phyloP scores from a whole-genome alignment of 495 filamentous ascomycete species.

The Ascodesmis nigricans region DNA sequence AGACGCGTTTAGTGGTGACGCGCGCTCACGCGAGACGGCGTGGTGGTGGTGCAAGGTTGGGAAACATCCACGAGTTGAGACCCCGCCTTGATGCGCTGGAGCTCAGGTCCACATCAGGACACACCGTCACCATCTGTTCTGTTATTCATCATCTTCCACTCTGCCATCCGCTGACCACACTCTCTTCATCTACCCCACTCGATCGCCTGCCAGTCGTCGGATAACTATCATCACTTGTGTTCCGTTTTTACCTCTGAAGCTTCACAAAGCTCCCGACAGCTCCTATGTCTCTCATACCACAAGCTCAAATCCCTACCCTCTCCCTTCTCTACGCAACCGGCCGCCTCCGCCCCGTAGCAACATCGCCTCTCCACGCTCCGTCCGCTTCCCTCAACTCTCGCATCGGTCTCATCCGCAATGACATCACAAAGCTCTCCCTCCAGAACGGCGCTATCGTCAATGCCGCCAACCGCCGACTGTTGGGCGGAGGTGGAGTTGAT shows the following conservation, averaged over 20 bases:
- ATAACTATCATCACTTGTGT: too few relatives aligned
- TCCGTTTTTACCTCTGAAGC: too few relatives aligned
- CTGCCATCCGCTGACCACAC: too few relatives aligned
- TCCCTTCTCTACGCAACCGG: constrained; percentile 17
- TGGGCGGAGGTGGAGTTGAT: constrained; percentile 73
- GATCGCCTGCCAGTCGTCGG: too few relatives aligned
- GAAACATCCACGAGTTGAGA: too few relatives aligned
- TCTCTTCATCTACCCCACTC: too few relatives aligned
- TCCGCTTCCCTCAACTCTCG: constrained; percentile 43
- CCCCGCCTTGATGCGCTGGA: too few relatives aligned
- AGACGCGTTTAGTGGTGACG: too few relatives aligned
- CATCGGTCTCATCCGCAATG: constrained; percentile 45
- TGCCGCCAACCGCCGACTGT: constrained; percentile 59
- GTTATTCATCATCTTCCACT: neutral
- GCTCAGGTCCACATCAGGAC: too few relatives aligned
- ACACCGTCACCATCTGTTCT: neutral
- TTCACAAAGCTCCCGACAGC: neutral
- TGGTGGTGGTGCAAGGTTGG: too few relatives aligned
- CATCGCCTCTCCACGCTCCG: constrained; percentile 20
- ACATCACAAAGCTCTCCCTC: constrained; percentile 63
- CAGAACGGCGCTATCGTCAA: constrained; percentile 62
- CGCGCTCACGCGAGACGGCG: too few relatives aligned
- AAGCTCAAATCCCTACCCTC: constrained; percentile 15
- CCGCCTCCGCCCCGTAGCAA: constrained; percentile 19
- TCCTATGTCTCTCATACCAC: constrained; percentile 2